Base-by-base conservation (phyloP, 2,329 filamentous ascomycete genomes). In the Alternaria novae-zelandiae region DNA sequence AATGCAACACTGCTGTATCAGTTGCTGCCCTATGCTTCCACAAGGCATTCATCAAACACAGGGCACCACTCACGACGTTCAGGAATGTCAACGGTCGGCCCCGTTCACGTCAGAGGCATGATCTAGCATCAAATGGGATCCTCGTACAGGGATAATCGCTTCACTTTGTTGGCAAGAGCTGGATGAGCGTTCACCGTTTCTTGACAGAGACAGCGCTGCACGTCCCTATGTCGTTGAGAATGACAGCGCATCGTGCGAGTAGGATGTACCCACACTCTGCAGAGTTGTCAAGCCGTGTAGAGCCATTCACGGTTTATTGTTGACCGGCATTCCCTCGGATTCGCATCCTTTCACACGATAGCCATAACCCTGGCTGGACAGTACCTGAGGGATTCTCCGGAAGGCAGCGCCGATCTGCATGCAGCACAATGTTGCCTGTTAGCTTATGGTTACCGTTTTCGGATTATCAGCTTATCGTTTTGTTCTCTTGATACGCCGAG, bases 201-300 rank as follows among this genome's bases (percentile, higher is more conserved):
- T 10, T 50, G 57, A 53, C 47, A 59, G 56, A 57, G 15, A 41
- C 36, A n/a, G 36, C 36, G 36, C 26, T 47, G 61, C 46, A 59
- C n/a, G 45, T 20, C 56, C 41, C 53, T 54, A 26, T 54, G 26
- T 36, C 46, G 55, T 59, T 57, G 56, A 47, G 43, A 23, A n/a
- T 57, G 53, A 67, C 59, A 57, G 49, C 55, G 49, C 62, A 62
- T 61, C 59, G 49, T 49, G 36, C 36, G 46, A 36, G 36, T 20
- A 20, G 28, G 26, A 44, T 26, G 43, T 56, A 53, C 49, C 58
- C 57, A 61, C 47, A n/a, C 32, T 44, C 3, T 28, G 49, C 46
- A 49, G 53, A 49, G 10, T 57, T 12, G 28, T 59, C 51, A 46
- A 17, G 41, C 36, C 30, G 20, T 41, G 36, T 26, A 45, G 26